Conservation (phyloP, 2,329 filamentous ascomycete genomes). For the Ceratocystis diversiconidia region DNA sequence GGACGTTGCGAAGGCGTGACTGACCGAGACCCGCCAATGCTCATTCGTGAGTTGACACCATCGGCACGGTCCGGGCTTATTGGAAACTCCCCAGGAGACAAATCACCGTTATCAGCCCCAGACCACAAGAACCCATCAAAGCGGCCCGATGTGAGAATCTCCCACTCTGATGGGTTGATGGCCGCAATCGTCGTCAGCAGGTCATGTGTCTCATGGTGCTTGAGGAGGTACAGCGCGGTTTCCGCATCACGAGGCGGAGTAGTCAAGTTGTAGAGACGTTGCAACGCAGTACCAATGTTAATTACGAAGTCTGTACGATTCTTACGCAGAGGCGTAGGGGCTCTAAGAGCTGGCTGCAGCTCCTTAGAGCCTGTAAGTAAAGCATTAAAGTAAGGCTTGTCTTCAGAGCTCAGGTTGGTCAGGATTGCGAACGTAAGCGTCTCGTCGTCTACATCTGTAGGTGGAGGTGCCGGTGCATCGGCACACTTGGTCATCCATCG, state of each 20-base stretch:
- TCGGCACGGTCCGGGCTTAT: constrained; percentile 27
- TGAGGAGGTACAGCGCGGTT: constrained; percentile 70
- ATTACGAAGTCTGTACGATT: constrained; percentile 59
- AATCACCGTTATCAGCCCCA: constrained; percentile 54
- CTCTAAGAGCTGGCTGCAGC: constrained; percentile 42
- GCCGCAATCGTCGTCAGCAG: constrained; percentile 75
- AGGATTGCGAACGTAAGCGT: constrained; percentile 87
- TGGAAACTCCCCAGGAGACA: constrained; percentile 38
- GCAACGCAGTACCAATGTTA: constrained; percentile 63
- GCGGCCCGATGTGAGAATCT: constrained; percentile 81
- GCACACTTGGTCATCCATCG: constrained; percentile 75
- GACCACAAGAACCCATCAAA: constrained; percentile 96
- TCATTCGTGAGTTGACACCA: constrained; percentile 19
- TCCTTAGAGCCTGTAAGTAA: constrained; percentile 50
- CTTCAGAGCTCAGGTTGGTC: constrained; percentile 63
- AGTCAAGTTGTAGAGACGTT: constrained; percentile 67
- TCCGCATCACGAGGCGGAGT: constrained; percentile 70
- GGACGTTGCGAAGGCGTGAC: constrained; percentile 34
- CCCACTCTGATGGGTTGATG: constrained; percentile 89
- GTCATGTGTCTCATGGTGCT: constrained; percentile 68
- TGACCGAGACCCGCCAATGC: constrained; percentile 13
- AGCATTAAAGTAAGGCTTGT: constrained; percentile 70
- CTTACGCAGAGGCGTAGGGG: constrained; percentile 54
- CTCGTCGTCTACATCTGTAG: constrained; percentile 85
- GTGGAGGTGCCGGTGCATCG: constrained; percentile 57